Evolutionary conservation across 169 alveolate genomes (phyloP).

Genomic region (Plasmodium berghei): DNA sequence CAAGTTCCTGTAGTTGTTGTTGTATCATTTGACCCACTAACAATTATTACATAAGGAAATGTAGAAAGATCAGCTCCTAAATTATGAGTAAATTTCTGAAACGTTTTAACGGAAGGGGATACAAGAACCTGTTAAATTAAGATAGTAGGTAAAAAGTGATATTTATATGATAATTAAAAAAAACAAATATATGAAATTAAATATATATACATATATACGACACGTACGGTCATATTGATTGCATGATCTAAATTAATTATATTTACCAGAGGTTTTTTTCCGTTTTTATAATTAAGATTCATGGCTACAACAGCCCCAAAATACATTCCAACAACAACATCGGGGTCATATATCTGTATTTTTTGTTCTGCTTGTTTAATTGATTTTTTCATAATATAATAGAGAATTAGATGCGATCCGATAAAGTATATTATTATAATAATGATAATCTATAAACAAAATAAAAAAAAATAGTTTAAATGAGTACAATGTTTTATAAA

Average conservation of each 20-base stretch:
- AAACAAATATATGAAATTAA: not conserved
- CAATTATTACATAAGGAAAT: slow-evolving; percentile 73
- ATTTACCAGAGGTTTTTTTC: slow-evolving; percentile 62
- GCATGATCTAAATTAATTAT: not conserved
- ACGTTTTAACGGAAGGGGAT: slow-evolving; percentile 73
- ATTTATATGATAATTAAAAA: too few relatives aligned
- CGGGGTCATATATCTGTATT: slow-evolving; percentile 51
- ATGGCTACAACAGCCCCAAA: slow-evolving; percentile 77
- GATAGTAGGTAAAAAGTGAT: not conserved
- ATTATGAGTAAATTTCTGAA: slow-evolving; percentile 73
- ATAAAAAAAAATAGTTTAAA: not conserved
- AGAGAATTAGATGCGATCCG: slow-evolving; percentile 60
- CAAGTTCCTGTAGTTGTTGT: slow-evolving; percentile 47
- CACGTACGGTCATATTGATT: not conserved
- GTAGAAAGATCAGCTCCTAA: slow-evolving; percentile 51
- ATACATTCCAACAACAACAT: slow-evolving; percentile 68
- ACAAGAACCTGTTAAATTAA: slow-evolving; percentile 34
- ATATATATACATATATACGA: not conserved
- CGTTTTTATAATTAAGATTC: slow-evolving; percentile 72
- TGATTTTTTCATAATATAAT: slow-evolving; percentile 70
- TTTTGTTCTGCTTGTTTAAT: slow-evolving; percentile 75
- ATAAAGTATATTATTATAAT: slow-evolving; percentile 49
- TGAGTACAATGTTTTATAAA: not conserved
- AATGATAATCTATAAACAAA: slow-evolving; percentile 26
- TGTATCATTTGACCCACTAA: slow-evolving; percentile 63